Evolutionary conservation across 2,329 filamentous ascomycete species (phyloP).

Genomic region (Aureobasidium sp.): DNA sequence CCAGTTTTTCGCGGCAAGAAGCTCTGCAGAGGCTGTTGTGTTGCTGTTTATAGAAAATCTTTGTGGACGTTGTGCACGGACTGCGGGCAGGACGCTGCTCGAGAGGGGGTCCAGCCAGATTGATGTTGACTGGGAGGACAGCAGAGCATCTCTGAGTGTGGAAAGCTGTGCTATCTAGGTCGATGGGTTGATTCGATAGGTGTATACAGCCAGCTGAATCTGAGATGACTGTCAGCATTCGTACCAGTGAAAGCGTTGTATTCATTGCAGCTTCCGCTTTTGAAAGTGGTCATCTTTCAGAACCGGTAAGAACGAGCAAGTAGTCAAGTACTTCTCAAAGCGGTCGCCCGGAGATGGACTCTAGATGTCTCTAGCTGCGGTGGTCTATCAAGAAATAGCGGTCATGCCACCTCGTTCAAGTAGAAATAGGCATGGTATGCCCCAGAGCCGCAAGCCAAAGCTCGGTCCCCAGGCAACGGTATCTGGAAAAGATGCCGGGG

Average conservation of each 20-base stretch:
- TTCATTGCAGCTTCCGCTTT: neutral
- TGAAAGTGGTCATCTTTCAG: neutral
- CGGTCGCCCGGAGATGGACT: neutral
- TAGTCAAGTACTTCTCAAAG: neutral
- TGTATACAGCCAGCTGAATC: no score
- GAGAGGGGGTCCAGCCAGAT: neutral
- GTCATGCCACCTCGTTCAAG: neutral
- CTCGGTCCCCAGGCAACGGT: conserved; percentile 1
- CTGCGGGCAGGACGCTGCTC: neutral
- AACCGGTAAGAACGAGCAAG: neutral
- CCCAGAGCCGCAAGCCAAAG: conserved; percentile 5
- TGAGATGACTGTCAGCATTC: no score
- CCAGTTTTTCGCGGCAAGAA: no score
- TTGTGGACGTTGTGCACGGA: neutral
- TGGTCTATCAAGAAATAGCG: neutral
- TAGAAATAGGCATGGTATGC: neutral
- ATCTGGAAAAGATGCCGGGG: neutral
- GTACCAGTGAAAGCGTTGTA: no score
- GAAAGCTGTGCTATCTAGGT: no score
- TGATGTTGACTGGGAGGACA: neutral
- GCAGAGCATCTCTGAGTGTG: no score
- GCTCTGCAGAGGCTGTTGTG: neutral
- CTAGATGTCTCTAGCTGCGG: neutral
- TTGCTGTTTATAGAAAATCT: neutral
- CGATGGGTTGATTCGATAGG: no score